Evolutionary conservation across 176 grass and related monocot genomes (phyloP), one percentile per base, ranked within the genome.

Genomic region (Avena insularis): DNA sequence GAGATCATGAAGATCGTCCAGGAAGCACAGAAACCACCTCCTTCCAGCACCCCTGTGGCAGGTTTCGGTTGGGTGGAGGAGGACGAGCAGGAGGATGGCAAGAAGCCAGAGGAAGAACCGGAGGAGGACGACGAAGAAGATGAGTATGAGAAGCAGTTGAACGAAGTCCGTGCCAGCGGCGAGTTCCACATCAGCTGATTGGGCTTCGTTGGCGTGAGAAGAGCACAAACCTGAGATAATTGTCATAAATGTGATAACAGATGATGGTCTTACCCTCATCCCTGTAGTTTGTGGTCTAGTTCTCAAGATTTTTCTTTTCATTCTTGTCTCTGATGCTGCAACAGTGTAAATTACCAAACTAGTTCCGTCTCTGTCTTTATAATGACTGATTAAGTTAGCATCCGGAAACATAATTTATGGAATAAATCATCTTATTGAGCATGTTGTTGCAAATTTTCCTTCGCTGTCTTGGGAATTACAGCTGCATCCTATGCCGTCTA

Each of bases 1-100:
- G 96, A 95, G 87, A 95, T 95, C 76, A 98, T 87, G 91, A 94
- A 90, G 84, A 98, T 95, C 0, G 93, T 94, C 0, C 58, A 92
- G 45, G 89, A 94, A 82, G 96, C 96, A 5, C 92, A 84, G 68
- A 85, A 76, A 1, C 73, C 81, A 12, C 90, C 88, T 40, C 76
- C 80, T 56, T 91, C 93, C n/a, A 82, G 86, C 12, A 95, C 90
- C 27, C 88, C 91, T 0, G 77, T 88, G 66, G 79, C 82, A 4
- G 90, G 89, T 10, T 93, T 93, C 2, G 91, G 91, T 4, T 95
- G 89, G 78, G 77, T 65, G 1, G 88, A 92, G 83, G 96, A 98
- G 88, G 91, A 92, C 15, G 93, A 98, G 45, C 81, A 90, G 70
- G 95, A 94, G 58, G 89, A 87, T 20, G 73, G 68, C 60, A 90